Base-by-base conservation (phyloP, 306 rosid genomes). In the Lablab purpureus region DNA sequence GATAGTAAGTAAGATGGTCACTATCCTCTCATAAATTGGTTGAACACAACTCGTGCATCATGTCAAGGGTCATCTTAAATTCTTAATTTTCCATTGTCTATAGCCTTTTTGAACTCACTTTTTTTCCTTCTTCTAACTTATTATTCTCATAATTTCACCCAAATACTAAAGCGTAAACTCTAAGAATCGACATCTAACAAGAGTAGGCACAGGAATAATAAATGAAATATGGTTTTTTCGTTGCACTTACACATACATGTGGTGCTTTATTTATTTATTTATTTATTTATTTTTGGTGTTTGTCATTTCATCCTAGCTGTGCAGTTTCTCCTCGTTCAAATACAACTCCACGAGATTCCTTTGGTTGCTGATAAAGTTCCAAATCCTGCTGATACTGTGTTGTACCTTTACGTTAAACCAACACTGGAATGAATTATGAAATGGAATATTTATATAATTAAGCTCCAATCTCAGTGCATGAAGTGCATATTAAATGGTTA, bases 261-360 rank as follows among this genome's bases (percentile, higher is more conserved):
- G 85, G 37, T 47, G 45, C 8, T 18, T 66, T 21, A 2, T 41
- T 21, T 34, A 10, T 2, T 59, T 41, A 2, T 9, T 40, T 2
- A 40, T 40, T 65, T 14, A 7, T n/a, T n/a, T n/a, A n/a, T n/a
- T n/a, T n/a, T 28, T 13, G 58, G 0, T 25, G 78, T 80, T 70
- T 84, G 79, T 84, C 83, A 76, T 47, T 32, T 56, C 69, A 72
- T 76, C 55, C 74, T 76, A 81, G 83, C 55, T 76, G 82, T 84
- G 75, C 77, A 84, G 28, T 36, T 72, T 73, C 59, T 49, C 74
- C 83, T 81, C 83, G 83, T 81, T 84, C 55, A 84, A 60, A 72
- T 84, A 77, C 75, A 81, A 81, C 79, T 56, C 88, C 83, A 85
- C 81, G 85, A 78, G 88, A 85, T 85, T 81, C 88, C 85, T 85